Percentiles rank a stretch among this genome's conserved stretches.
Evolutionary conservation across 169 alveolate genomes (phyloP).

Genomic region (Cryptosporidium meleagridis): DNA sequence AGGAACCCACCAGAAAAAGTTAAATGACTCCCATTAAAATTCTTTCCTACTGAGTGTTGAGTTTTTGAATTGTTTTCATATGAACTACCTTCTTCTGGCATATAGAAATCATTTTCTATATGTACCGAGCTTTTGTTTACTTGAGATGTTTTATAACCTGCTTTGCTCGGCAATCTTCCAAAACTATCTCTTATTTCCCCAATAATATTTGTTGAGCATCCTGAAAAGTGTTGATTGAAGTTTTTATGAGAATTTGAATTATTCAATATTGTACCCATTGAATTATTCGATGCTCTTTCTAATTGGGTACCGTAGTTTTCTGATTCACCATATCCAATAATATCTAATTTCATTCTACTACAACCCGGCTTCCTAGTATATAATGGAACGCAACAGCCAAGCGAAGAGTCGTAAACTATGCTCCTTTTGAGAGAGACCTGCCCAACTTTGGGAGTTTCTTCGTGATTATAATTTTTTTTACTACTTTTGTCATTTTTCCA

Average conservation of each 20-base stretch:
- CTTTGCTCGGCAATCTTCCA: not conserved
- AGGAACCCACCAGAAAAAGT: conserved; percentile 38
- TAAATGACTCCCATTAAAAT: conserved; percentile 48
- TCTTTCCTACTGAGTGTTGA: not conserved
- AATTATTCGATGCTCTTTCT: not conserved
- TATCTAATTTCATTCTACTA: conserved; percentile 49
- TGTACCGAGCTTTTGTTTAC: conserved; percentile 47
- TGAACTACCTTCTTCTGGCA: conserved; percentile 43
- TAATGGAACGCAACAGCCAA: conserved; percentile 45
- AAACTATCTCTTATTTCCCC: conserved; percentile 28
- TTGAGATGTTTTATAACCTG: not conserved
- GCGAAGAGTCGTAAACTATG: conserved; percentile 20
- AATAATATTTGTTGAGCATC: conserved; percentile 33
- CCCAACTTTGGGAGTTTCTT: conserved; percentile 1
- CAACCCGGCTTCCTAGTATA: conserved; percentile 68
- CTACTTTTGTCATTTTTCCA: not conserved
- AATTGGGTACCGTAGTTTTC: conserved; percentile 3
- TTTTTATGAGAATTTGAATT: not conserved
- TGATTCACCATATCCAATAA: conserved; percentile 50
- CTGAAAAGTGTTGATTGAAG: conserved; percentile 53
- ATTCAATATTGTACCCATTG: not conserved
- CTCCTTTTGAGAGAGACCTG: conserved; percentile 22
- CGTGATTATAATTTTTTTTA: conserved; percentile 43
- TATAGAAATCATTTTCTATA: conserved; percentile 16
- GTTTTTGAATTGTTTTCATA: not conserved